Evolutionary conservation across 192 early-diverging fungal genomes (phyloP).

Genomic region (Rhizoclosmatium globosum): DNA sequence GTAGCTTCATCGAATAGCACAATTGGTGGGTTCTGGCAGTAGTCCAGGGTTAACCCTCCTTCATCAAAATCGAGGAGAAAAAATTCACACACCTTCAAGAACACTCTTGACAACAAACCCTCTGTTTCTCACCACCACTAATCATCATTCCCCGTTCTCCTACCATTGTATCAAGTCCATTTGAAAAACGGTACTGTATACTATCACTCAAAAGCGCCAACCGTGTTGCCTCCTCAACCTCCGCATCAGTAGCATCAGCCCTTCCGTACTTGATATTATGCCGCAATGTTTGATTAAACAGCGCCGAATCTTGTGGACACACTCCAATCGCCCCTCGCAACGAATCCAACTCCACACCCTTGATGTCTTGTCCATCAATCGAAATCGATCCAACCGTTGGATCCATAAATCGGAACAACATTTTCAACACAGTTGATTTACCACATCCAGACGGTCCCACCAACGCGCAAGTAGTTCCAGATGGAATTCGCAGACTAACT

Average conservation of each 20-base stretch:
- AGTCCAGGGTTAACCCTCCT: neutral
- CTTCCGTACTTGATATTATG: conserved; percentile 95
- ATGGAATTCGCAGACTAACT: conserved; percentile 83
- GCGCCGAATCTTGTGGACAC: conserved; percentile 90
- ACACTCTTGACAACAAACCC: conserved; percentile 92
- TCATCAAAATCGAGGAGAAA: neutral
- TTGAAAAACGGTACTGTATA: conserved; percentile 73
- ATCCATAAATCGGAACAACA: conserved; percentile 96
- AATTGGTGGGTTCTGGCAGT: conserved; percentile 72
- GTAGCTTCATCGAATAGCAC: conserved; percentile 86
- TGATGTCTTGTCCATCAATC: conserved; percentile 87
- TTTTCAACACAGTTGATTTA: conserved; percentile 70
- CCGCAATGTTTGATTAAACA: conserved; percentile 93
- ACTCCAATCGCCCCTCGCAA: conserved; percentile 84
- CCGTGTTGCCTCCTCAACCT: conserved; percentile 77
- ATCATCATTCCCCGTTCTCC: conserved; percentile 87
- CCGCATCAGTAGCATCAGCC: conserved; percentile 55
- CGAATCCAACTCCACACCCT: conserved; percentile 79
- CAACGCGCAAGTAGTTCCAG: conserved; percentile 88
- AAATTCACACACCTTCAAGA: conserved; percentile 79
- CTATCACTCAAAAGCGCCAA: conserved; percentile 80
- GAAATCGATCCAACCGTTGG: conserved; percentile 79
- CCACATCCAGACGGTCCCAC: conserved; percentile 96
- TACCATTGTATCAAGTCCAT: conserved; percentile 85
- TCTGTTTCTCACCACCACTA: conserved; percentile 77